phyloP scores from a whole-genome alignment of 257 asterid genomes.

The Przewalskia tangutica region DNA sequence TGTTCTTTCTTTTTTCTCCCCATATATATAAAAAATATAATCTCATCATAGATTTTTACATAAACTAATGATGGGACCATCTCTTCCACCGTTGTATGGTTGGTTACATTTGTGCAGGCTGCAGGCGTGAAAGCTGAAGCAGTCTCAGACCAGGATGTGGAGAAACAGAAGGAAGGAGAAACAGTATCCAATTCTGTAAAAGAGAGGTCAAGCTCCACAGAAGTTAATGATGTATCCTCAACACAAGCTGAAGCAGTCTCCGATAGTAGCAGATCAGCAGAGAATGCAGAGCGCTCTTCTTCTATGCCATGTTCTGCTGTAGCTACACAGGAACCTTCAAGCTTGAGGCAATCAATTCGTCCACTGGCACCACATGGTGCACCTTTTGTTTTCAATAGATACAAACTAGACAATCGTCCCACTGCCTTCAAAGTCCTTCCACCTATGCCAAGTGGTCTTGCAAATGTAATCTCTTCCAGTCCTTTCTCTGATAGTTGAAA shows the following conservation, averaged over 20 bases:
- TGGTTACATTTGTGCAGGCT: constrained; percentile 51
- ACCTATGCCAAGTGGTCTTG: constrained; percentile 74
- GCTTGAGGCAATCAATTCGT: constrained; percentile 38
- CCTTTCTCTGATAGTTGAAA: not conserved
- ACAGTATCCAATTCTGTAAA: constrained; percentile 29
- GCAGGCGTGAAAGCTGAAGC: constrained; percentile 45
- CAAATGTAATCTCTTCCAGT: constrained; percentile 43
- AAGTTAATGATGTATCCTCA: constrained; percentile 20
- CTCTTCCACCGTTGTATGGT: not conserved
- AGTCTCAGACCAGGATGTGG: constrained; percentile 31
- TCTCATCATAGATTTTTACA: not conserved
- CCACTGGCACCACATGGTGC: constrained; percentile 39
- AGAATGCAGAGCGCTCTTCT: constrained; percentile 21
- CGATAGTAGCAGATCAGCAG: constrained; percentile 26
- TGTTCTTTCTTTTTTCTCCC: not conserved
- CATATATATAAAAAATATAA: not conserved
- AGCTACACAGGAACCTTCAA: constrained; percentile 31
- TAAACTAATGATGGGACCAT: not conserved
- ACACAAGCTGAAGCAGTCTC: constrained; percentile 20
- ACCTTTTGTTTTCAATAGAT: constrained; percentile 52
- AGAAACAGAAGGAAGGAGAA: constrained; percentile 33
- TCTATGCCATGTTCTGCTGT: constrained; percentile 24
- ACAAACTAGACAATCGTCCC: constrained; percentile 90
- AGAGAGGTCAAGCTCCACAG: constrained; percentile 27
- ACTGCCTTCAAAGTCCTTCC: constrained; percentile 63